A percentile compares a stretch with the other conserved stretches of the same genome.
These are phyloP conservation scores for Ophiocordyceps camponoti-leonardi DNA, from an alignment of 2,329 filamentous ascomycete genomes.

Conservation along the genomic window DNA sequence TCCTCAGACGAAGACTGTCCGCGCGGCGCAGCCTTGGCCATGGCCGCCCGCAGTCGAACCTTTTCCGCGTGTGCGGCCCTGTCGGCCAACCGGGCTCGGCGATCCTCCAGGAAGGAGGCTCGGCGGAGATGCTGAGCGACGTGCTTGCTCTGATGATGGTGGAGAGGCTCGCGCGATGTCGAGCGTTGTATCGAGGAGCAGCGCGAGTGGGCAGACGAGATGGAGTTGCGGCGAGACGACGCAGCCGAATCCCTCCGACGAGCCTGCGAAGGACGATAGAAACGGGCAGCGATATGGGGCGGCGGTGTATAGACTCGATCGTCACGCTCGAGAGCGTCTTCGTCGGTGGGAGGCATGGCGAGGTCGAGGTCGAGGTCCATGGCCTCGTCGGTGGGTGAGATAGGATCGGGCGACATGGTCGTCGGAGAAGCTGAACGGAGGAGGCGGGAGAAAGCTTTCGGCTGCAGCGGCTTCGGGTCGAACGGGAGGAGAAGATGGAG, in stretches of 20 bases:
- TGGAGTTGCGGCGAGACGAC: constrained; percentile 63
- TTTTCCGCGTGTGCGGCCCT: constrained; percentile 71
- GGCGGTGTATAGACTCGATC: constrained; percentile 41
- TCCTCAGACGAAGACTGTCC: constrained; percentile 55
- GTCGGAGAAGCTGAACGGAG: constrained; percentile 16
- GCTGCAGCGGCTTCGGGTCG: too few species aligned
- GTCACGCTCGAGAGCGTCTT: constrained; percentile 18
- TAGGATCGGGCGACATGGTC: constrained; percentile 22
- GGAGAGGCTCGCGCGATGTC: constrained; percentile 19
- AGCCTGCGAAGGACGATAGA: constrained; percentile 49
- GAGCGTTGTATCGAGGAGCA: constrained; percentile 41
- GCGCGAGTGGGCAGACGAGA: constrained; percentile 58
- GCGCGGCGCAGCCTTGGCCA: constrained; percentile 51
- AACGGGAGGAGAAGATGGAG: too few species aligned
- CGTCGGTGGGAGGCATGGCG: constrained; percentile 19
- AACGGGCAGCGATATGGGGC: constrained; percentile 60
- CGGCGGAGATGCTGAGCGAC: constrained; percentile 65
- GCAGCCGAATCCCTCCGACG: constrained; percentile 61
- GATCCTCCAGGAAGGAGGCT: constrained; percentile 64
- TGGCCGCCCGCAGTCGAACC: constrained; percentile 57
- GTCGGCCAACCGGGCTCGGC: constrained; percentile 64
- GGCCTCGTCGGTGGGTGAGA: constrained; percentile 11
- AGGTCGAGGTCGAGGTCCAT: constrained; percentile 18
- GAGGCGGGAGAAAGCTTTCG: neutral
- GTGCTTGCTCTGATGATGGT: constrained; percentile 55